Conservation (phyloP, 148 eudicot genomes). For the Cornus controversa region DNA sequence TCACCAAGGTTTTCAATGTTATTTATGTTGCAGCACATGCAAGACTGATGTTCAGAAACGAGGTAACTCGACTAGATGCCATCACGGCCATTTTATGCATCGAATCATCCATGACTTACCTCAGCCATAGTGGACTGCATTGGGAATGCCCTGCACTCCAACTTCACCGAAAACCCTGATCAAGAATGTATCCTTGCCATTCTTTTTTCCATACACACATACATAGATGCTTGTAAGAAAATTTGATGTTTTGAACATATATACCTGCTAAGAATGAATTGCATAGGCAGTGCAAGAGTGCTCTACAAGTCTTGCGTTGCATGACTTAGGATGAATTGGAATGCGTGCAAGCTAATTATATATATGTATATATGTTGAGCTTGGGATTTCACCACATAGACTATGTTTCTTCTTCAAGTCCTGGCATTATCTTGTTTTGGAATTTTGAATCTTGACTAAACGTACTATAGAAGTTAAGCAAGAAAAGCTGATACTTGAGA, state of each 20-base stretch:
- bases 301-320: neutral
- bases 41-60: constrained; percentile 89
- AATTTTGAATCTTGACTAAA: constrained; percentile 24
- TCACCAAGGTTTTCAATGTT: neutral
- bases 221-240: neutral
- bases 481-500: constrained; percentile 73
- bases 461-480: constrained; percentile 55
- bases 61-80: constrained; percentile 83
- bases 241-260: neutral
- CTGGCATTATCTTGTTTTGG: neutral
- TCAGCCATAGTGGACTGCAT: constrained; percentile 89
- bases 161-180: constrained; percentile 86
- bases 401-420: constrained; percentile 5
- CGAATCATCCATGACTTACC: constrained; percentile 96
- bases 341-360: neutral
- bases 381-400: constrained; percentile 1
- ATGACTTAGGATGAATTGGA: neutral
- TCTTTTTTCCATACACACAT: neutral
- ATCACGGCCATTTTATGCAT: constrained; percentile 89
- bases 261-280: too few relatives aligned
- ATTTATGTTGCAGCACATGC: constrained; percentile 68
- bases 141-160: constrained; percentile 94
- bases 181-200: too few relatives aligned
- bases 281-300: neutral
- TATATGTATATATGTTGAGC: neutral